Conservation (phyloP, 176 grass and related monocot species). For the Poa annua region DNA sequence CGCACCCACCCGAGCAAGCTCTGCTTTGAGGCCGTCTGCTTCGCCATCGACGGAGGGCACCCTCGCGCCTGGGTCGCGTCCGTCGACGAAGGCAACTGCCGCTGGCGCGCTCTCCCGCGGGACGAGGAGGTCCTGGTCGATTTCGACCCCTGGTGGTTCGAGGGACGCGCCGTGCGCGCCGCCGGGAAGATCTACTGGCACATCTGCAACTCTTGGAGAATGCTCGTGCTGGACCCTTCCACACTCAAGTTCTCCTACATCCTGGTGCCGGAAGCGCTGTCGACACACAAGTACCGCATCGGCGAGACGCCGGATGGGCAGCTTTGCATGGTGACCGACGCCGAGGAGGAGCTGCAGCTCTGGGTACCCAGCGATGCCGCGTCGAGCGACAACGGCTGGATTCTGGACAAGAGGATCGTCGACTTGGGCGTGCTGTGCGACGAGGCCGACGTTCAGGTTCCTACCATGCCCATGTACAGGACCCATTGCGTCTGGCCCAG, state of each 20-base stretch:
- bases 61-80: conserved; percentile 13
- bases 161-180: conserved; percentile 7
- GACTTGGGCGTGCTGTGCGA: background rate
- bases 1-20: background rate
- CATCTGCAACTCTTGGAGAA: background rate
- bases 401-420: conserved; percentile 5
- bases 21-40: conserved; percentile 20
- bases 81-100: background rate
- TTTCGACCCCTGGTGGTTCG: conserved; percentile 11
- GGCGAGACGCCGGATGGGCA: conserved; percentile 5
- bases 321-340: background rate
- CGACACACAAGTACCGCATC: background rate
- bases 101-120: conserved; percentile 3
- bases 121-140: background rate
- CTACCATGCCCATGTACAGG: background rate
- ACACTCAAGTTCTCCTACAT: conserved; percentile 3
- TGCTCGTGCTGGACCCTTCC: conserved; percentile 13
- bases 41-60: conserved; percentile 19
- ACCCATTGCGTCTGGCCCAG: background rate
- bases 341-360: background rate
- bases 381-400: conserved; percentile 9
- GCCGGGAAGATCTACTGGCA: conserved; percentile 16
- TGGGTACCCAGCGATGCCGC: background rate
- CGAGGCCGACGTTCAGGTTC: background rate
- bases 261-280: background rate